Base-by-base conservation (phyloP, 2,329 filamentous ascomycete genomes). In the Arachnopeziza araneosa region DNA sequence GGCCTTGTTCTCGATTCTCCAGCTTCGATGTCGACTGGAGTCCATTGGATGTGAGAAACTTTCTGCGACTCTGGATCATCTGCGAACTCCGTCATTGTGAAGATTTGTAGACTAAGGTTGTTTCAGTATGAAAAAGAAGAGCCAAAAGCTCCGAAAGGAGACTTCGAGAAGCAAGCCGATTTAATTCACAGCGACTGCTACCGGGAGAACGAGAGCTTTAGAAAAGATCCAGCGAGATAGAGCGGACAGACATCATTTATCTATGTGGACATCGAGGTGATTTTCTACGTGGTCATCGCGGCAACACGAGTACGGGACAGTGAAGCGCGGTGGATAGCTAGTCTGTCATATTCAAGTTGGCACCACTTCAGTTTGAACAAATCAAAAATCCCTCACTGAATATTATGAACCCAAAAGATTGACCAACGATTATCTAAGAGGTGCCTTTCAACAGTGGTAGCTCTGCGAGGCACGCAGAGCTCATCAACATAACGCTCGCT, bases 11-110 rank as follows among this genome's bases (percentile, higher is more conserved):
- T 65, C 32, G 55, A 24, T 49, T 52, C 60, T 44, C 49, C 61
- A 22, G 64, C 60, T 52, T 69, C 69, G 5, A 67, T 54, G 57
- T 70, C 68, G 10, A 50, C 58, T 22, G 65, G 60, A 22, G 52
- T 65, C 65, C 66, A 71, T 24, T 70, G 65, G 49, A 71, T 67
- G 12, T 65, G 67, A 21, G 62, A 49, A 57, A 52, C 48, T 32
- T 63, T 62, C 12, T 17, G 36, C 17, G 36, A 3, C 22, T 62
- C 54, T 50, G 64, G 63, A 14, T 67, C 62, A 32, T 67, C 65
- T 26, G 51, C 61, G 50, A 66, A 66, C 19, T 67, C 63, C 19
- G 62, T 62, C 68, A 70, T 70, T 52, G 59, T 65, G 53, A 19
- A 44, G 4, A 44, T 17, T 44, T 14, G 17, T 44, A 14, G 6